Evolutionary conservation across 2,329 filamentous ascomycete species (phyloP).

Genomic region (Chrysoporthe puriensis): DNA sequence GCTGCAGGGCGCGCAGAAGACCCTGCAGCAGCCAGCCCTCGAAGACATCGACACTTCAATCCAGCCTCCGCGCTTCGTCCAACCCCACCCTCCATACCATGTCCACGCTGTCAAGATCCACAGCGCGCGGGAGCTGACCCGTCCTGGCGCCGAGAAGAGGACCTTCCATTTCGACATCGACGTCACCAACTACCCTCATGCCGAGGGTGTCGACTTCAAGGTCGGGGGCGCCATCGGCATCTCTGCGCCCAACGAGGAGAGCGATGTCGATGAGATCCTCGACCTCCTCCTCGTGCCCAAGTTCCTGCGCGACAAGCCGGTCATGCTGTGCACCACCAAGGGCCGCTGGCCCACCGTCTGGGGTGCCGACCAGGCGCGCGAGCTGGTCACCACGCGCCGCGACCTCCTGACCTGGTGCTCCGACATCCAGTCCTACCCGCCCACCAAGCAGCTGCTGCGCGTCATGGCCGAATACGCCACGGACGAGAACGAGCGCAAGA

Average conservation of each 20-base stretch:
- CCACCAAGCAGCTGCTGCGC: slow-evolving; percentile 84
- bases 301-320: slow-evolving; percentile 80
- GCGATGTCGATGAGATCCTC: slow-evolving; percentile 80
- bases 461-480: slow-evolving; percentile 83
- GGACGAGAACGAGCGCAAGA: slow-evolving; percentile 82
- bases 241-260: slow-evolving; percentile 80
- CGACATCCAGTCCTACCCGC: slow-evolving; percentile 90
- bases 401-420: slow-evolving; percentile 96
- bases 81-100: slow-evolving; percentile 90
- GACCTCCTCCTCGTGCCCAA: slow-evolving; percentile 80
- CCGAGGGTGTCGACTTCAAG: slow-evolving; percentile 87
- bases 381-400: slow-evolving; percentile 86
- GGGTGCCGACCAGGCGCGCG: slow-evolving; percentile 85
- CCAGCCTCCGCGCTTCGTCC: slow-evolving; percentile 86
- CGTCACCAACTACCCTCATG: slow-evolving; percentile 86
- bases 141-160: slow-evolving; percentile 87
- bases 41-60: slow-evolving; percentile 59
- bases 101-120: slow-evolving; percentile 90
- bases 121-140: slow-evolving; percentile 83
- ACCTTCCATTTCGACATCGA: slow-evolving; percentile 98
- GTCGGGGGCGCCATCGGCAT: slow-evolving; percentile 95
- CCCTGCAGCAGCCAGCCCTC: slow-evolving; percentile 36
- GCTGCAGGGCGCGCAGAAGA: slow-evolving; percentile 30
- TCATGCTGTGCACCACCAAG: slow-evolving; percentile 75
- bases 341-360: slow-evolving; percentile 98